These are phyloP conservation scores for Aspergillus quadricinctus DNA, from an alignment of 2,329 filamentous ascomycete genomes.

Conservation along the genomic window DNA sequence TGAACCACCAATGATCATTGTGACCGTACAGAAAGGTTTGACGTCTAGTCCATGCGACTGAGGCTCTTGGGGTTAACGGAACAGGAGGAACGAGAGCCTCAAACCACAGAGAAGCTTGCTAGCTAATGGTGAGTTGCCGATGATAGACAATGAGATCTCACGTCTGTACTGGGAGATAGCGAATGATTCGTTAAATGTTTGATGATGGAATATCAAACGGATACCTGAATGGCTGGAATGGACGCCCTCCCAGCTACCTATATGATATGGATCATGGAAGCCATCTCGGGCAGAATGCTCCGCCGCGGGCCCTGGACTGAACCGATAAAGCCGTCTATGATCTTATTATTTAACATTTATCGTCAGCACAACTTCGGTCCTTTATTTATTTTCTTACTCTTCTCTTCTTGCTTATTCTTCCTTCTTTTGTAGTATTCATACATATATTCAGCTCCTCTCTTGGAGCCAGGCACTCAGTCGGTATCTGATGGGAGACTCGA, in stretches of 20 bases:
- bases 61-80: neutral
- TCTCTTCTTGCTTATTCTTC: neutral
- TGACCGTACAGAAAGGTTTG: neutral
- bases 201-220: neutral
- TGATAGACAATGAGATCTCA: neutral
- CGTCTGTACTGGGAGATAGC: neutral
- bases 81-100: neutral
- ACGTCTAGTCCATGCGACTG: neutral
- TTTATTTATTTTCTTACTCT: conserved; percentile 3
- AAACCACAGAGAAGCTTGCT: neutral
- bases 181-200: too few species aligned
- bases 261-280: neutral
- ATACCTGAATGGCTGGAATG: neutral
- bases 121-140: neutral
- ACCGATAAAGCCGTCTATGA: neutral
- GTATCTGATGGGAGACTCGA: conserved; percentile 22
- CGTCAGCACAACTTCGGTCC: conserved; percentile 1
- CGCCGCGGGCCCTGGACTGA: neutral
- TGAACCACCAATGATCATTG: neutral
- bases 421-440: neutral
- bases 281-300: neutral
- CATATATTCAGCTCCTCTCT: neutral
- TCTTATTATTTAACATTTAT: conserved; percentile 4
- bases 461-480: conserved; percentile 3
- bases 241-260: neutral